Base-by-base conservation (phyloP, 331 rosid species). In the Cydonia oblonga region DNA sequence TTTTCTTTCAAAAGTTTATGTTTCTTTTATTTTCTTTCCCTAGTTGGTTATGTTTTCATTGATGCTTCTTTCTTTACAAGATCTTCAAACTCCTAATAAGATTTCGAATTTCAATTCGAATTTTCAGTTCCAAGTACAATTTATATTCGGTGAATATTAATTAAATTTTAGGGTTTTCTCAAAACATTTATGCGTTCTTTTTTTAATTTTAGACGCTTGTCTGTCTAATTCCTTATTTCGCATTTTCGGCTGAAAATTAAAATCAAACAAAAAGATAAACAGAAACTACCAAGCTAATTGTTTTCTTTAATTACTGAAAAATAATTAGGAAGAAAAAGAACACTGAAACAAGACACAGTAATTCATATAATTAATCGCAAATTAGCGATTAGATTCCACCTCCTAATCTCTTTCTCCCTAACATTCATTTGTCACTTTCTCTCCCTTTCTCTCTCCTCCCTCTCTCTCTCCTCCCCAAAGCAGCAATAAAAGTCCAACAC, bases 371-470 rank as follows among this genome's bases (percentile, higher is more conserved):
- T 26, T 60, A 26, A 60, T 28, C 20, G 2, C 35, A 24, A 11
- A 58, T 62, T 28, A 4, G 22, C 5, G 23, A 28, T 29, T 46
- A 64, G 73, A 79, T 76, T 67, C 77, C 53, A 63, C 62, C 64
- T 2, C 24, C 33, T 69, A 52, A 66, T 56, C 52, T 62, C 64
- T 40, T 46, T 44, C 20, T 28, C 19, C 57, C 69, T 72, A 67
- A 80, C 66, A n/a, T 57, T 72, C 10, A 69, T 72, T 73, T 79
- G 81, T 80, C 86, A 71, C n/a, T 71, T 57, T 59, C 68, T n/a
- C 13, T 33, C 38, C 3, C 38, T 32, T 2, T 32, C 6, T 33
- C 10, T 38, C 46, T 40, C 44, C 29, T 23, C 66, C 71, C 68
- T 38, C 26, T 5, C 58, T 65, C 58, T 65, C 15, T 24, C 9